phyloP scores from a whole-genome alignment of 129 eudicot species.

The Flaveria bidentis region DNA sequence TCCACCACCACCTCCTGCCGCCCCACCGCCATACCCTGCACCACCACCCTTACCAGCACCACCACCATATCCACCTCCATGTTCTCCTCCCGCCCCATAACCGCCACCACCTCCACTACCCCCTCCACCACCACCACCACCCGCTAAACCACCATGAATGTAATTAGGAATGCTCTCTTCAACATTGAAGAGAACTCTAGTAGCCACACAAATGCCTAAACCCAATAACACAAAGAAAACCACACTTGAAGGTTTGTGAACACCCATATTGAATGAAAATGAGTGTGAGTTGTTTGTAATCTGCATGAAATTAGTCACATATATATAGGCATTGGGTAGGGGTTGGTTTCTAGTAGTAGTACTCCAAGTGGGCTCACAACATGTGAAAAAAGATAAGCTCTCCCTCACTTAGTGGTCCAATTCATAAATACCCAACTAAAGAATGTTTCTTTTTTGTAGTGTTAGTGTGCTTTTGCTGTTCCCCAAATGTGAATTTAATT shows the following conservation, averaged over 20 bases:
- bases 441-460: background rate
- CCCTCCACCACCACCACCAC: slow-evolving; percentile 39
- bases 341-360: background rate
- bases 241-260: slow-evolving; percentile 32
- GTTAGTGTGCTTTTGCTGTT: slow-evolving; percentile 35
- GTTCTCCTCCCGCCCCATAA: slow-evolving; percentile 30
- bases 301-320: slow-evolving; percentile 24
- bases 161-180: slow-evolving; percentile 30
- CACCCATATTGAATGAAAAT: slow-evolving; percentile 32
- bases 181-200: slow-evolving; percentile 46
- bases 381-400: slow-evolving; percentile 9
- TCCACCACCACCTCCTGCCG: slow-evolving; percentile 28
- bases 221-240: slow-evolving; percentile 49
- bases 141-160: slow-evolving; percentile 34
- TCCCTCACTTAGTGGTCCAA: slow-evolving; percentile 25
- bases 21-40: slow-evolving; percentile 36
- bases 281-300: slow-evolving; percentile 23
- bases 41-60: slow-evolving; percentile 38
- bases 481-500: slow-evolving; percentile 6
- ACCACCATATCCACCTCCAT: slow-evolving; percentile 33
- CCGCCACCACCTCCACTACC: slow-evolving; percentile 32
- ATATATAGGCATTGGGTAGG: slow-evolving; percentile 32
- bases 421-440: slow-evolving; percentile 19
- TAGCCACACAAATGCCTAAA: slow-evolving; percentile 42
- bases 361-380: slow-evolving; percentile 26